These are phyloP conservation scores for Canariomyces notabilis DNA, from an alignment of 2,329 filamentous ascomycete genomes.

Conservation along the genomic window DNA sequence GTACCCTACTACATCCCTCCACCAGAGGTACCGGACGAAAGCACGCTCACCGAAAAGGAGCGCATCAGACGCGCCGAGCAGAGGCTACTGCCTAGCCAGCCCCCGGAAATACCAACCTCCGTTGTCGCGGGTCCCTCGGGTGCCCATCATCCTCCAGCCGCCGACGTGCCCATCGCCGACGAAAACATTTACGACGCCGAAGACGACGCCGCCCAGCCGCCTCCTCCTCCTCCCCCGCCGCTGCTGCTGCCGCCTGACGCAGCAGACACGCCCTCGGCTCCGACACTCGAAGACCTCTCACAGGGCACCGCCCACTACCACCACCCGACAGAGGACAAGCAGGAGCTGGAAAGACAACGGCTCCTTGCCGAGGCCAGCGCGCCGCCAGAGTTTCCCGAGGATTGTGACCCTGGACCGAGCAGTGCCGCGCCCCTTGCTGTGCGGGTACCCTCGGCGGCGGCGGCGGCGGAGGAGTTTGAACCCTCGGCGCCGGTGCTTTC, in stretches of 20 bases:
- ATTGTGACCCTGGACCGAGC: constrained; percentile 38
- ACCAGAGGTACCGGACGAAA: constrained; percentile 56
- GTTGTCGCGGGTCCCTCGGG: constrained; percentile 38
- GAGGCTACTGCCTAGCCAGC: constrained; percentile 74
- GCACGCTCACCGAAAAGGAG: constrained; percentile 73
- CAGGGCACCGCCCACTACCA: constrained; percentile 26
- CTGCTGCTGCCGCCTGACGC: constrained; percentile 17
- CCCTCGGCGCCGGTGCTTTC: constrained; percentile 56
- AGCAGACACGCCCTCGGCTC: constrained; percentile 39
- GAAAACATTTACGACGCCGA: constrained; percentile 51
- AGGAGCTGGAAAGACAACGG: constrained; percentile 65
- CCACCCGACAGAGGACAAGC: constrained; percentile 63
- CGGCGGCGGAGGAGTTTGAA: constrained; percentile 29
- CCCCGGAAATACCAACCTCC: constrained; percentile 41
- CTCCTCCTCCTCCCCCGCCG: not conserved
- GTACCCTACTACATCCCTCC: constrained; percentile 49
- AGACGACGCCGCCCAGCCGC: constrained; percentile 36
- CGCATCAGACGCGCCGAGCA: constrained; percentile 72
- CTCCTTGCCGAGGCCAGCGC: constrained; percentile 61
- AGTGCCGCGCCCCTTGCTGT: too few relatives aligned
- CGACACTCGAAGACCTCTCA: constrained; percentile 42
- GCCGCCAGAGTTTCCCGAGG: constrained; percentile 53
- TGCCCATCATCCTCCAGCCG: constrained; percentile 27
- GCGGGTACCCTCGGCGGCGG: too few relatives aligned
- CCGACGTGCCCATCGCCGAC: too few relatives aligned